Conservation (phyloP, 1,284 basidiomycete genomes). For the Puccinia brachypodii region DNA sequence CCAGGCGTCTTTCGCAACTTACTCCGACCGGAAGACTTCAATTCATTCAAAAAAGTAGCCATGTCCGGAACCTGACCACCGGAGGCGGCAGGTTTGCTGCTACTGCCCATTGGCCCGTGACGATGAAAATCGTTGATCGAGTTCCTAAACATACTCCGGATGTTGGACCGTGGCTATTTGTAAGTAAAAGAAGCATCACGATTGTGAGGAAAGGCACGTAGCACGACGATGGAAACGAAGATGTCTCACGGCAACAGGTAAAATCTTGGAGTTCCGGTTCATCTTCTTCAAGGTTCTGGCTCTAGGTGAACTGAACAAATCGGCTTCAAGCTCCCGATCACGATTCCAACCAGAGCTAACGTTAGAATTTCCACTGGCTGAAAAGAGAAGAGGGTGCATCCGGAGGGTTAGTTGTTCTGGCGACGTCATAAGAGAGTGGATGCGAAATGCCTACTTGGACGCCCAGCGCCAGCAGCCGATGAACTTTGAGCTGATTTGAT, state of each 20-base stretch:
- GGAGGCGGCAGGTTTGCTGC: not conserved
- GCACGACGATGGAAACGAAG: not conserved
- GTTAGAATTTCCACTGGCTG: not conserved
- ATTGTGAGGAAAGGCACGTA: not conserved
- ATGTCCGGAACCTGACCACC: conserved; percentile 14
- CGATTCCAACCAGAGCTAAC: conserved; percentile 25
- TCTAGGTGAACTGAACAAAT: conserved; percentile 24
- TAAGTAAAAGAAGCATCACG: not conserved
- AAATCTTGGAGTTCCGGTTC: not conserved
- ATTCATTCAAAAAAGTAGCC: conserved; percentile 40
- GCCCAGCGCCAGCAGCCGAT: not conserved
- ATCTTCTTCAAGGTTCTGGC: conserved; percentile 22
- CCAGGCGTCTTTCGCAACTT: conserved; percentile 37
- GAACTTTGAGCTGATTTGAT: not conserved
- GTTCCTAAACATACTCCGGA: conserved; percentile 26
- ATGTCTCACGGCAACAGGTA: not conserved
- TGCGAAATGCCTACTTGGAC: not conserved
- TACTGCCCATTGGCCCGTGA: not conserved
- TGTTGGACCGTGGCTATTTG: not conserved
- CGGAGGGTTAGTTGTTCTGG: not conserved
- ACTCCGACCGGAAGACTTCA: conserved; percentile 33
- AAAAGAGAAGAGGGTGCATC: not conserved
- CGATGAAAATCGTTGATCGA: conserved; percentile 22
- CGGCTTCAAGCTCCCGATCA: conserved; percentile 34
- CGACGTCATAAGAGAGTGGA: not conserved